phyloP scores from a whole-genome alignment of 345 rosid species.

The Conringia planisiliqua region DNA sequence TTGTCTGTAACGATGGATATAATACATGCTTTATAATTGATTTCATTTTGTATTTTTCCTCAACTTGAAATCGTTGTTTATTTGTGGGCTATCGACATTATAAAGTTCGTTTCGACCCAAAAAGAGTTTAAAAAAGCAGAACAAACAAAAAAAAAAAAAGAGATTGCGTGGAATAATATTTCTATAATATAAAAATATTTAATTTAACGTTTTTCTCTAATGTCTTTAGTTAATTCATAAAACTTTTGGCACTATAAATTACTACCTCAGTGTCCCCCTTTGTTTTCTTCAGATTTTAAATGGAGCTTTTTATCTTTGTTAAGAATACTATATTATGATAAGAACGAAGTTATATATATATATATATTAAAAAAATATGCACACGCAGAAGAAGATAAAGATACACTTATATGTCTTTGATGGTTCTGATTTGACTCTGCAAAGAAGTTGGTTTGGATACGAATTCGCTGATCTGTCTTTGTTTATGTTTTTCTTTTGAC shows the following conservation, averaged over 20 bases:
- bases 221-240: no score
- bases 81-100: conserved; percentile 8
- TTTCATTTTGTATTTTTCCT: conserved; percentile 9
- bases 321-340: not conserved
- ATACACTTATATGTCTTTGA: not conserved
- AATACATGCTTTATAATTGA: not conserved
- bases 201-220: no score
- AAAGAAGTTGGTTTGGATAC: not conserved
- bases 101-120: not conserved
- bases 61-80: not conserved
- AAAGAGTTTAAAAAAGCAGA: no score
- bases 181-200: no score
- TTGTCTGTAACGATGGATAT: not conserved
- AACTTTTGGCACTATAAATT: no score
- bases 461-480: not conserved
- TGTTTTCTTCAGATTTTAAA: no score
- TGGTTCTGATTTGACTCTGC: not conserved
- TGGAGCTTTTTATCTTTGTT: no score
- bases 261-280: no score
- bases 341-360: not conserved
- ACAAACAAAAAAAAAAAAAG: no score
- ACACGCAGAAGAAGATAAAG: not conserved
- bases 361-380: no score
- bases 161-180: no score
- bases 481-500: not conserved